These are phyloP conservation scores for Jasminum sambac DNA, from an alignment of 257 asterid genomes.

Conservation along the genomic window DNA sequence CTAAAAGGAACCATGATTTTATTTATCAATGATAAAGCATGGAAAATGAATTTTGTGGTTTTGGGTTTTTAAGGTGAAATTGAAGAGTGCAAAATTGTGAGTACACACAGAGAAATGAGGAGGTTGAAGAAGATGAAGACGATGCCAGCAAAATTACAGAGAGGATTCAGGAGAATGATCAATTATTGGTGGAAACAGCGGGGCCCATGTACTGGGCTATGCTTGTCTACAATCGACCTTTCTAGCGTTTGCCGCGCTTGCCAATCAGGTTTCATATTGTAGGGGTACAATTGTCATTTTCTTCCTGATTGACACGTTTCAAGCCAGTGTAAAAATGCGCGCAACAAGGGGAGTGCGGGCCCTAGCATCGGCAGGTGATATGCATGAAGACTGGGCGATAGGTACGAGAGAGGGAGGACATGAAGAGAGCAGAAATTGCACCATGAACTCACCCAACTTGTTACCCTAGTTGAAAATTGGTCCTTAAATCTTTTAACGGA, in stretches of 20 bases:
- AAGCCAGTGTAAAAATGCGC: conserved; percentile 3
- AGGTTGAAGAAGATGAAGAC: conserved; percentile 25
- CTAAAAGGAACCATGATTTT: conserved; percentile 38
- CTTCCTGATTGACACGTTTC: background rate
- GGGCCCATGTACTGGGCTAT: background rate
- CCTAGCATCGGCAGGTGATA: conserved; percentile 11
- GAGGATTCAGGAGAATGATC: conserved; percentile 34
- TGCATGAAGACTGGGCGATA: conserved; percentile 39
- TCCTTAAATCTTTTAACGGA: background rate
- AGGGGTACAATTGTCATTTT: background rate
- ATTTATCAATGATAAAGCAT: background rate
- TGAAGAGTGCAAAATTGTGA: background rate
- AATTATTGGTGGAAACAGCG: conserved; percentile 4
- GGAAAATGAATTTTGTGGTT: background rate
- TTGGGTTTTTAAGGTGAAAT: conserved; percentile 5
- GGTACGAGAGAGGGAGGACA: conserved; percentile 22
- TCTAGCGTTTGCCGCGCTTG: background rate
- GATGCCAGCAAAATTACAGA: conserved; percentile 62
- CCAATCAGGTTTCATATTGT: background rate
- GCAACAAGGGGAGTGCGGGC: conserved; percentile 11
- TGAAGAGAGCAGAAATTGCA: background rate
- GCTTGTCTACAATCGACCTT: conserved; percentile 1
- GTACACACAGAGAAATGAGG: background rate
- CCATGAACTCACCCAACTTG: background rate
- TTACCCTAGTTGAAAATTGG: background rate